phyloP scores from a whole-genome alignment of 2,329 filamentous ascomycete species.

The Fusarium penzigii region DNA sequence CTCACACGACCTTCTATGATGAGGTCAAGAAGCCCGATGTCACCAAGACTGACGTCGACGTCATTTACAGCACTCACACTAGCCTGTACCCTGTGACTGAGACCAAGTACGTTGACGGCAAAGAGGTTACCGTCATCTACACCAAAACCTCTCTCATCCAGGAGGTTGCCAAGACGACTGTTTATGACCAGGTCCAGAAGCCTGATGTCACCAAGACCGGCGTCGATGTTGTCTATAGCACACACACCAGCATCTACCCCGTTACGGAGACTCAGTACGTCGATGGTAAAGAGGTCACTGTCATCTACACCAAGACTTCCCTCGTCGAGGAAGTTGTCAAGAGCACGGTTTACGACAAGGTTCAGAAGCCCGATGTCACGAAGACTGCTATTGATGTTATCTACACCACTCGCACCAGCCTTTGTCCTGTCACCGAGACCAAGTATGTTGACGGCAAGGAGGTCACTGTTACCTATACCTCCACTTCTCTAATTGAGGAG shows the following conservation, averaged over 20 bases:
- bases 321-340: slow-evolving; percentile 32
- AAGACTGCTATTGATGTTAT: too few species aligned
- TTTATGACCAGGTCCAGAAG: slow-evolving; percentile 37
- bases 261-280: slow-evolving; percentile 36
- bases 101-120: slow-evolving; percentile 35
- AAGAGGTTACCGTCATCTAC: slow-evolving; percentile 41
- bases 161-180: slow-evolving; percentile 31
- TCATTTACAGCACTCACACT: slow-evolving; percentile 45
- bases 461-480: too few species aligned
- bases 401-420: too few species aligned
- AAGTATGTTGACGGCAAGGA: too few species aligned
- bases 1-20: slow-evolving; percentile 34
- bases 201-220: slow-evolving; percentile 39
- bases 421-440: too few species aligned
- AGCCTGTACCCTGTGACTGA: slow-evolving; percentile 45
- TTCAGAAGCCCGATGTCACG: too few species aligned
- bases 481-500: too few species aligned
- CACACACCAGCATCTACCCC: slow-evolving; percentile 42
- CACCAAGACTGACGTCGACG: slow-evolving; percentile 34
- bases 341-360: too few species aligned
- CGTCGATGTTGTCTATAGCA: slow-evolving; percentile 40
- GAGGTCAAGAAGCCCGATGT: slow-evolving; percentile 40
- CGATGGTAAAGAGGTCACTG: slow-evolving; percentile 44
- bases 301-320: slow-evolving; percentile 32
- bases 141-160: slow-evolving; percentile 30